Evolutionary conservation across 1,284 basidiomycete species (phyloP).

Genomic region (Fomitopsis palustris): DNA sequence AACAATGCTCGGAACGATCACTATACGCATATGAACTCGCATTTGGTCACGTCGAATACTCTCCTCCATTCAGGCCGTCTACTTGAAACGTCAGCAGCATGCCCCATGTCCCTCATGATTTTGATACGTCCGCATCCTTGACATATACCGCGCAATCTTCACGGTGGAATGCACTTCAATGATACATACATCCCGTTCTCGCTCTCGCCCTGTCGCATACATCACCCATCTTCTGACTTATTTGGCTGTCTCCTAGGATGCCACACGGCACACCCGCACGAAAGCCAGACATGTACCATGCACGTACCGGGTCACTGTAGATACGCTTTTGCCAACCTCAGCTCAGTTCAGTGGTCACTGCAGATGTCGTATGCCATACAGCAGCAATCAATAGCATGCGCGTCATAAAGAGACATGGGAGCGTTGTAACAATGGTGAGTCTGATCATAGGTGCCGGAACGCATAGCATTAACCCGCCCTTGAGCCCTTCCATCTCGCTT

Average conservation of each 20-base stretch:
- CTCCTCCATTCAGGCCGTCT: background rate
- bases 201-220: background rate
- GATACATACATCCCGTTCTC: too few species aligned
- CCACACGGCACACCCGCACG: too few species aligned
- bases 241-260: background rate
- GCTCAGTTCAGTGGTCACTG: background rate
- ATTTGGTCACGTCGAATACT: background rate
- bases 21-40: background rate
- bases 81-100: background rate
- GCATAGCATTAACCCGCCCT: slow-evolving; percentile 18
- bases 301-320: too few species aligned
- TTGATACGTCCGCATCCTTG: background rate
- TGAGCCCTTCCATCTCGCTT: slow-evolving; percentile 31
- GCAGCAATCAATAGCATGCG: slow-evolving; percentile 3
- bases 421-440: background rate
- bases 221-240: background rate
- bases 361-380: background rate
- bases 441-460: slow-evolving; percentile 20
- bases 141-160: background rate
- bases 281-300: too few species aligned
- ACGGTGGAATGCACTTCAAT: background rate
- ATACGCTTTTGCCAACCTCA: background rate
- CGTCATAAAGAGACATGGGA: slow-evolving; percentile 5
- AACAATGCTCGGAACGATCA: background rate
- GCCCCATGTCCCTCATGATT: background rate